Evolutionary conservation across 495 filamentous ascomycete species (phyloP).

Genomic region (Neurospora sp.): DNA sequence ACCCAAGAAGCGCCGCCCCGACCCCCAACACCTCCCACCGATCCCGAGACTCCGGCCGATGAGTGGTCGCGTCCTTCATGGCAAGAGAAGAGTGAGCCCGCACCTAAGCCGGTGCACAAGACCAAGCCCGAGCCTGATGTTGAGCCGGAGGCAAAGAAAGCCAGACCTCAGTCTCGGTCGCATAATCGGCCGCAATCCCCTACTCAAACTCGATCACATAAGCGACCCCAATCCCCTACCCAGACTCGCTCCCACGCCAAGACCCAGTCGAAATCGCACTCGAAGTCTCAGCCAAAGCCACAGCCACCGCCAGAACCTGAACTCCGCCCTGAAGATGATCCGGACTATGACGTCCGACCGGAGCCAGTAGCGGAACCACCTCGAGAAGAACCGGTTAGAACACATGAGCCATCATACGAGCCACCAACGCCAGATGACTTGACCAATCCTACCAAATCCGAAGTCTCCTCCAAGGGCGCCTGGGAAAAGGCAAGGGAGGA

Average conservation of each 20-base stretch:
- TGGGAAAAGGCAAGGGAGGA: conserved; percentile 71
- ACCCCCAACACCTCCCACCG: conserved; percentile 24
- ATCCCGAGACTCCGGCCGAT: conserved; percentile 17
- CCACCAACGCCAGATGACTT: too few relatives aligned
- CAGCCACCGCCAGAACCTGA: conserved; percentile 4
- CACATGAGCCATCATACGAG: too few relatives aligned
- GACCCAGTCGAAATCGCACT: background rate
- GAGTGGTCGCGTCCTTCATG: conserved; percentile 29
- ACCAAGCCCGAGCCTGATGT: too few relatives aligned
- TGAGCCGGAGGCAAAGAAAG: too few relatives aligned
- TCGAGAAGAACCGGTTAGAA: too few relatives aligned
- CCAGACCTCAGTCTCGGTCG: too few relatives aligned
- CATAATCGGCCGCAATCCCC: too few relatives aligned
- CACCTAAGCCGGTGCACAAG: too few relatives aligned
- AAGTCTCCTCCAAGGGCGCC: conserved; percentile 33
- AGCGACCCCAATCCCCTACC: conserved; percentile 4
- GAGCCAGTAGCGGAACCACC: conserved; percentile 5
- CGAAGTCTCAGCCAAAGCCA: conserved; percentile 1
- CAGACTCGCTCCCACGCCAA: conserved; percentile 2
- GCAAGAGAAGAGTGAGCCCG: conserved; percentile 30
- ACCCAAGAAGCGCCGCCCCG: too few relatives aligned
- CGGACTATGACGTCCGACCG: conserved; percentile 18
- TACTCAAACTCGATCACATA: background rate
- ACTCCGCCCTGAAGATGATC: conserved; percentile 17
- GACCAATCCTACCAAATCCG: conserved; percentile 11